These are phyloP conservation scores for Pontederia paniculata DNA, from an alignment of 176 grass and related monocot species.

Conservation along the genomic window DNA sequence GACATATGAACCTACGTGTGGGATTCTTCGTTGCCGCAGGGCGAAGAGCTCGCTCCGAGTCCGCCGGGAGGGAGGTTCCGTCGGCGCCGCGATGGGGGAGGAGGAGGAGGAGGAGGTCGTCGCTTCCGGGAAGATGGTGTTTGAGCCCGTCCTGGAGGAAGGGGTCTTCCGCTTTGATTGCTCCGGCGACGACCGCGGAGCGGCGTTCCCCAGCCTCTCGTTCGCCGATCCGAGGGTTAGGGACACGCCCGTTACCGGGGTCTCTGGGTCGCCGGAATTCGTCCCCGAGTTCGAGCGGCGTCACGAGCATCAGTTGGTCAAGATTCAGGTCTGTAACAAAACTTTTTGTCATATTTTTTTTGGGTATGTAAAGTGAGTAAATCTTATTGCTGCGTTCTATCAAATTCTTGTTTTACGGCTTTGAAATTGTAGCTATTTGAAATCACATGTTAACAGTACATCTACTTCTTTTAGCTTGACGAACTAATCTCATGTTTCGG, in stretches of 20 bases:
- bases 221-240: slow-evolving; percentile 43
- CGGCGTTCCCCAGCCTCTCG: slow-evolving; percentile 56
- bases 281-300: slow-evolving; percentile 30
- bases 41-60: too few relatives aligned
- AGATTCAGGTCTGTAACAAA: slow-evolving; percentile 39
- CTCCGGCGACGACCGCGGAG: slow-evolving; percentile 36
- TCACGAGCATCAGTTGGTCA: slow-evolving; percentile 40
- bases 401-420: background rate
- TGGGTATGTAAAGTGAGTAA: too few relatives aligned
- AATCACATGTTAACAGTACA: too few relatives aligned
- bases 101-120: background rate
- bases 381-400: background rate
- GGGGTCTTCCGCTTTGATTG: slow-evolving; percentile 86
- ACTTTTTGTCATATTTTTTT: too few relatives aligned
- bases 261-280: background rate
- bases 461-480: too few relatives aligned
- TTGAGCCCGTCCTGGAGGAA: slow-evolving; percentile 45
- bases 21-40: too few relatives aligned
- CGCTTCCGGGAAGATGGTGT: slow-evolving; percentile 31
- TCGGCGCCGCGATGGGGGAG: slow-evolving; percentile 5
- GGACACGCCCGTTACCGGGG: slow-evolving; percentile 28
- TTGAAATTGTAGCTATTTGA: too few relatives aligned
- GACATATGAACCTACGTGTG: too few relatives aligned
- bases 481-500: too few relatives aligned
- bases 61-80: background rate